Evolutionary conservation across 2,329 filamentous ascomycete species (phyloP), one percentile per base, ranked within the genome.

Genomic region (Dothistroma pini): DNA sequence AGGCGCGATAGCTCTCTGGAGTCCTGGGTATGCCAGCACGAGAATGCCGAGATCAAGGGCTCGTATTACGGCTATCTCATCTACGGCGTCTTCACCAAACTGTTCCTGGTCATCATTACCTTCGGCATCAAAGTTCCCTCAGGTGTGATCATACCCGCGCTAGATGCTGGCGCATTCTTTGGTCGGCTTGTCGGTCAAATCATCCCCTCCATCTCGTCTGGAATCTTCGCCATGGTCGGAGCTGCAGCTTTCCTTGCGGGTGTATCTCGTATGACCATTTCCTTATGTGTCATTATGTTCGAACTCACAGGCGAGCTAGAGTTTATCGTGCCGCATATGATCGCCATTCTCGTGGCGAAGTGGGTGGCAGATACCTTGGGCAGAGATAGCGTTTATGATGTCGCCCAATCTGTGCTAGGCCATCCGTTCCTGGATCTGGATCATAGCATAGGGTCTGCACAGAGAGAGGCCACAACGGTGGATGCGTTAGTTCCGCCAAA

Each of bases 141-240:
- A 0, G 84, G 84, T 1, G 81, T 86, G 59, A 86, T 86, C 69
- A 85, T 86, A 56, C 84, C 84, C 0, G 80, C 83, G 1, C 76
- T 86, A 2, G 82, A 84, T 60, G 83, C 79, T 3, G 84, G 84
- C 14, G 83, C 83, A 0, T 76, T 86, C 32, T 86, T 85, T 63
- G 83, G 84, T 3, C 78, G 83, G 2, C 75, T 86, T 3, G 67
- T 85, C 1, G 83, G 79, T 63, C 72, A 82, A 66, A 67, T 69
- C 14, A 72, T 81, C 16, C 68, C 72, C 0, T 70, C 71, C 8
- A 82, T 83, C 19, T 82, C 81, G 1, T 83, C 84, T 0, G 83
- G 84, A 2, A 84, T 86, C 56, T 85, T 85, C 69, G 84, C 84
- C 58, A 84, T 86, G 81, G 83, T 86, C 10, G 84, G 83, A 1